These are phyloP conservation scores for Coffea eugenioides DNA, from an alignment of 257 asterid genomes.

Conservation along the genomic window DNA sequence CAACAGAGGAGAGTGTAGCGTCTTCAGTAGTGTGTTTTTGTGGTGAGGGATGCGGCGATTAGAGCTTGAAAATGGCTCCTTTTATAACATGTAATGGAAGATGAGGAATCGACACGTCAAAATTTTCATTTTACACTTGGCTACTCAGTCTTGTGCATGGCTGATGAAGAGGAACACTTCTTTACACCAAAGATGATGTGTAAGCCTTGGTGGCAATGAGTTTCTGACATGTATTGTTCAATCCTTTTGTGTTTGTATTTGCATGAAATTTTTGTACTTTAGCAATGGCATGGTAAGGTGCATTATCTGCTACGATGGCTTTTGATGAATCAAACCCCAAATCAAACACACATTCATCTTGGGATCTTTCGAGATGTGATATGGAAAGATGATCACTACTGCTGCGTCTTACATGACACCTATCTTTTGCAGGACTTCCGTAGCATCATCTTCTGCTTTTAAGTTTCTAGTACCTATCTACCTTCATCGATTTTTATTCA, in stretches of 20 bases:
- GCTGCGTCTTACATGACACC: neutral
- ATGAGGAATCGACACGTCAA: slow-evolving; percentile 45
- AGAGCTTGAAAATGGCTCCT: neutral
- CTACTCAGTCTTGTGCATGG: slow-evolving; percentile 16
- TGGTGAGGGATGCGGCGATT: slow-evolving; percentile 23
- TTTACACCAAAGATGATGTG: slow-evolving; percentile 14
- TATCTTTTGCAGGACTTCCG: neutral
- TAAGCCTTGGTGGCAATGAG: slow-evolving; percentile 15
- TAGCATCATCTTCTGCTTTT: no score
- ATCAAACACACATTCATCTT: neutral
- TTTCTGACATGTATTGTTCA: neutral
- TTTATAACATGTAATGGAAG: slow-evolving; percentile 23
- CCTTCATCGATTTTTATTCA: no score
- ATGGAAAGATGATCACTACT: neutral
- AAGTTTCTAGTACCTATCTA: no score
- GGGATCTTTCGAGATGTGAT: neutral
- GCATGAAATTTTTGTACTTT: slow-evolving; percentile 13
- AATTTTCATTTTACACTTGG: slow-evolving; percentile 33
- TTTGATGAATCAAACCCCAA: neutral
- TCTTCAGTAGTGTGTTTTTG: neutral
- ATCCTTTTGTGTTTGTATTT: slow-evolving; percentile 6
- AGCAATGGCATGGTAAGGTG: neutral
- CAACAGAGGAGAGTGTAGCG: neutral
- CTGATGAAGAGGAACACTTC: neutral
- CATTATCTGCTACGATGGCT: neutral